Evolutionary conservation across 2,329 filamentous ascomycete genomes (phyloP).

Genomic region (Fusarium sp.): DNA sequence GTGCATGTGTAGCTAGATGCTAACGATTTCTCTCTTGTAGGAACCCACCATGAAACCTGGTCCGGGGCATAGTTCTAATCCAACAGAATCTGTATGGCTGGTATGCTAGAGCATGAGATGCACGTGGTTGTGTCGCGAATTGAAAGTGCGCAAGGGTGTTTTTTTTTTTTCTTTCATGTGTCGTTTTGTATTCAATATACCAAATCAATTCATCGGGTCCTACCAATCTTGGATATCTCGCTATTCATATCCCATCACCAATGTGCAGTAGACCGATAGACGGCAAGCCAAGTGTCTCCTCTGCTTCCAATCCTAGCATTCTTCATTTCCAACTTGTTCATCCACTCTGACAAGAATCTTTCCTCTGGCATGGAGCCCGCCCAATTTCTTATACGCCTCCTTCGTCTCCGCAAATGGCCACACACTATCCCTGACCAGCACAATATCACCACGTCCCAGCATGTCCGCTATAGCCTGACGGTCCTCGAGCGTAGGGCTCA

Average conservation of each 20-base stretch:
- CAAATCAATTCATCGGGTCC: no score
- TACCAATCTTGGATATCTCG: no score
- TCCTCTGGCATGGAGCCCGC: constrained; percentile 48
- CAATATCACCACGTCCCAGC: constrained; percentile 49
- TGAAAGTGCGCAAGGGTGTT: no score
- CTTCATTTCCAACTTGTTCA: constrained; percentile 38
- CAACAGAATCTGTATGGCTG: neutral
- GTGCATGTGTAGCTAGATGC: neutral
- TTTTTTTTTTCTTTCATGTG: no score
- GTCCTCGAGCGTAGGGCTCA: constrained; percentile 47
- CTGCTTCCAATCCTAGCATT: constrained; percentile 1
- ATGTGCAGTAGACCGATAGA: no score
- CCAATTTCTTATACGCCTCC: constrained; percentile 50
- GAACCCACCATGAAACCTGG: constrained; percentile 13
- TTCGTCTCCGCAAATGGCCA: constrained; percentile 50
- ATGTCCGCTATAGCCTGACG: constrained; percentile 48
- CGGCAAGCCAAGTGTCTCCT: no score
- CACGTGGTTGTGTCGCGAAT: no score
- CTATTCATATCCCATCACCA: no score
- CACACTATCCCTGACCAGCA: constrained; percentile 49
- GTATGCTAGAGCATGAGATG: no score
- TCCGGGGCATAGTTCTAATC: constrained; percentile 2
- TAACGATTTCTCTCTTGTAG: neutral
- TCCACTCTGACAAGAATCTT: constrained; percentile 52
- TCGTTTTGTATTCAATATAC: no score